Evolutionary conservation across 306 rosid species (phyloP), one percentile per base, ranked within the genome.

Genomic region (Trifolium pratense): DNA sequence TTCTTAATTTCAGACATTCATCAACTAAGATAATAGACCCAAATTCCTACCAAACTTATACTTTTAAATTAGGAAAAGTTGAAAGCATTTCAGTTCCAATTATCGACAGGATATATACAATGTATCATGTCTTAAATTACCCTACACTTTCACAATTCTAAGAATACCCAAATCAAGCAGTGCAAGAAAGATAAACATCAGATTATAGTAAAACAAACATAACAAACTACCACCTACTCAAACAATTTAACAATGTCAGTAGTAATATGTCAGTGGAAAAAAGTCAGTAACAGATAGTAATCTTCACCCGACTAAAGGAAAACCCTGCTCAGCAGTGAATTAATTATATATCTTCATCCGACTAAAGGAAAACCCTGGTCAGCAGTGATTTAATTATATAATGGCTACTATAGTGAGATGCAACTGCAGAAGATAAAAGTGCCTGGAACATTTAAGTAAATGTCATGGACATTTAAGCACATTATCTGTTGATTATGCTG

Each of bases 181-280:
- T 60, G 32, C 63, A 58, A 73, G 66, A 49, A 66, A 56, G 36
- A 20, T 65, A 55, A 71, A 55, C 7, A 60, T 56, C 36, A 12
- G 68, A 46, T 36, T 26, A 39, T 11, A 26, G 4, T 16, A n/a
- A 60, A 68, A 49, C 3, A 16, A 25, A 60, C 60, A 40, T 16
- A 70, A 70, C 15, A 15, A 9, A 9, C 20, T 36, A 67, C 20
- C 8, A 60, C 13, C 15, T 1, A 45, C 26, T 13, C 43, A 21
- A 48, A 32, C 18, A 46, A 29, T 56, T 70, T 18, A 76, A 31
- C 46, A 58, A 45, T 42, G 39, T 8, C 39, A 1, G 39, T 31
- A 45, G 48, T 55, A 57, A 26, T 21, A 5, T 42, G 65, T 23
- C 3, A 43, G 14, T 43, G 23, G 29, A 18, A 62, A 16, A 58